These are phyloP conservation scores for Dioscorea alata DNA, from an alignment of 106 monocot species.

Conservation along the genomic window DNA sequence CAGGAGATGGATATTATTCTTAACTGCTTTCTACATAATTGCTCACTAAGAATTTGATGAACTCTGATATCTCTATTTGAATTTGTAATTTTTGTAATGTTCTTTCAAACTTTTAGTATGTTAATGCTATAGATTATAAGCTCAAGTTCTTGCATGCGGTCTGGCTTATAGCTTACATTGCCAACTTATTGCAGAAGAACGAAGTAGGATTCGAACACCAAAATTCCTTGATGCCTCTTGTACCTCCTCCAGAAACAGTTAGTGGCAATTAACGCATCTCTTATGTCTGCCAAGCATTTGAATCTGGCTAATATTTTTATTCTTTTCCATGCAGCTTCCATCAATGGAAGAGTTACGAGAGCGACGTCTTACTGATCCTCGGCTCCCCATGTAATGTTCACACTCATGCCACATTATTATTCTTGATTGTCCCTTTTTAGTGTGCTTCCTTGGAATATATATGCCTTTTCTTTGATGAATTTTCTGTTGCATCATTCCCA, in stretches of 20 bases:
- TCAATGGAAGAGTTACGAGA: slow-evolving; percentile 86
- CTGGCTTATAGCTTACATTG: too few species aligned
- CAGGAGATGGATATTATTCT: too few species aligned
- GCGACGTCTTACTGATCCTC: slow-evolving; percentile 75
- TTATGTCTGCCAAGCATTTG: neutral
- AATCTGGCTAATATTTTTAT: neutral
- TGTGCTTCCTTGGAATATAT: too few species aligned
- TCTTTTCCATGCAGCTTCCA: slow-evolving; percentile 40
- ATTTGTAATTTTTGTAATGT: too few species aligned
- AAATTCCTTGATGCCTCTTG: slow-evolving; percentile 57
- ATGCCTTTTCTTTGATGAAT: too few species aligned
- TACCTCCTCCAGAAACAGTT: slow-evolving; percentile 75
- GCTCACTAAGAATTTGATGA: too few species aligned
- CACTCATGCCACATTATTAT: neutral
- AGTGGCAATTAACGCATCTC: neutral
- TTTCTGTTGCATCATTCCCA: too few species aligned
- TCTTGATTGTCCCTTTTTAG: neutral
- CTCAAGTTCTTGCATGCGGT: too few species aligned
- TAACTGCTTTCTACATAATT: too few species aligned
- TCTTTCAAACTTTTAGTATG: too few species aligned
- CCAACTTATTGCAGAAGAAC: slow-evolving; percentile 56
- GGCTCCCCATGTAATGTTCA: slow-evolving; percentile 72
- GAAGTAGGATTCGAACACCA: slow-evolving; percentile 86
- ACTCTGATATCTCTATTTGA: too few species aligned
- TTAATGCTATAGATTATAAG: too few species aligned